Conservation (phyloP, 2,329 filamentous ascomycete genomes). For the Nothophoma quercina region DNA sequence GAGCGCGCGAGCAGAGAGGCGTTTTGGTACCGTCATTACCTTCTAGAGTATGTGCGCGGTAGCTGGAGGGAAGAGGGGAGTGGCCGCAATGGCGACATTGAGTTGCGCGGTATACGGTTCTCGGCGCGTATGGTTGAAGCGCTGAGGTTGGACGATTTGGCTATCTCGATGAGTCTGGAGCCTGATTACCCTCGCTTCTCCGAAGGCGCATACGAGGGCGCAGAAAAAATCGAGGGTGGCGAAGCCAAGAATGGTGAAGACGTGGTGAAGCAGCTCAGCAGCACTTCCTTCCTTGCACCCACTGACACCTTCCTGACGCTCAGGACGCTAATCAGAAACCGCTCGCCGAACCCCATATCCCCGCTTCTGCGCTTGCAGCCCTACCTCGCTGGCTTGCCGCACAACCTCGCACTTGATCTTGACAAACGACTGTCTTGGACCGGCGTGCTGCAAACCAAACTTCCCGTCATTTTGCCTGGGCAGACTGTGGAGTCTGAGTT, state of each 20-base stretch:
- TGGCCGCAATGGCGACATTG: constrained; percentile 71
- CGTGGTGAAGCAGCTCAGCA: constrained; percentile 51
- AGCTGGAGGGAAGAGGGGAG: constrained; percentile 70
- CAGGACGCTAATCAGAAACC: constrained; percentile 76
- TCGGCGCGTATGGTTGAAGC: constrained; percentile 82
- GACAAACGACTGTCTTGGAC: constrained; percentile 85
- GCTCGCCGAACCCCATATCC: constrained; percentile 70
- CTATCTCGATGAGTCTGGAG: constrained; percentile 62
- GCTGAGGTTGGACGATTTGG: constrained; percentile 79
- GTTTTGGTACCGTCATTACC: constrained; percentile 89
- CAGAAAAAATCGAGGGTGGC: constrained; percentile 15
- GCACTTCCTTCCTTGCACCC: constrained; percentile 56
- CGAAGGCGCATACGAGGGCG: constrained; percentile 11
- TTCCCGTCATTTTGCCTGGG: constrained; percentile 69
- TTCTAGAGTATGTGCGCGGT: constrained; percentile 74
- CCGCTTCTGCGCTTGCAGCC: constrained; percentile 81
- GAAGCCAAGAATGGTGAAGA: too few species aligned
- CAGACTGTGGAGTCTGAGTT: constrained; percentile 68
- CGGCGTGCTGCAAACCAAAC: constrained; percentile 77
- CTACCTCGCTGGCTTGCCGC: constrained; percentile 74
- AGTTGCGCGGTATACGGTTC: constrained; percentile 78
- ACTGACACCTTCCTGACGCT: constrained; percentile 74
- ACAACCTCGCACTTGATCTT: constrained; percentile 78
- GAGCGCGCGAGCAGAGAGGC: constrained; percentile 81
- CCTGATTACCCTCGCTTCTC: too few species aligned